Evolutionary conservation across 2,329 filamentous ascomycete species (phyloP).

Genomic region (Aureobasidium subglaciale): DNA sequence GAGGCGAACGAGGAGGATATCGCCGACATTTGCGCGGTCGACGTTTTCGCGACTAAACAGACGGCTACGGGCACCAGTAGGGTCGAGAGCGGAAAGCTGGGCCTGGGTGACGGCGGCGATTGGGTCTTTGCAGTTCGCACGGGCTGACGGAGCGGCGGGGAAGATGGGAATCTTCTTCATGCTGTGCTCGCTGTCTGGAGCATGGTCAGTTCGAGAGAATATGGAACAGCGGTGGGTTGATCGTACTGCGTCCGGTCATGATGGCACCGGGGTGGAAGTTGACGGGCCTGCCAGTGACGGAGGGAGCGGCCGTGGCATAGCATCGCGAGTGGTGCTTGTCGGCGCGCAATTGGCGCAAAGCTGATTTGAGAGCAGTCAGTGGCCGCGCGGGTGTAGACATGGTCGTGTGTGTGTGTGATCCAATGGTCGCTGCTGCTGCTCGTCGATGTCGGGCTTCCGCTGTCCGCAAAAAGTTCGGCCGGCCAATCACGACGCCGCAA

Average conservation of each 20-base stretch:
- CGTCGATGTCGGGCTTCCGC: conserved; percentile 11
- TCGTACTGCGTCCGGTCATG: conserved; percentile 18
- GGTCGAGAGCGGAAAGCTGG: conserved; percentile 72
- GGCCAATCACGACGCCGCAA: conserved; percentile 13
- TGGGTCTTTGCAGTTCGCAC: conserved; percentile 56
- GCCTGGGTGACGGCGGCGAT: conserved; percentile 58
- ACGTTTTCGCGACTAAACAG: conserved; percentile 73
- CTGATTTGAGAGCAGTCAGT: conserved; percentile 61
- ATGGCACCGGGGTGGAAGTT: conserved; percentile 20
- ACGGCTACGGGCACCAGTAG: conserved; percentile 69
- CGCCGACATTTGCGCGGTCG: conserved; percentile 75
- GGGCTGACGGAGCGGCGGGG: conserved; percentile 50
- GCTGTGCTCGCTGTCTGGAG: conserved; percentile 15
- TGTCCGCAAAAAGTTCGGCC: conserved; percentile 14
- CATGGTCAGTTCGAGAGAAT: neutral
- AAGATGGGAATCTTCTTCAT: conserved; percentile 27
- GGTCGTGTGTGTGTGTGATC: conserved; percentile 13
- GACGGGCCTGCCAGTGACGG: conserved; percentile 4
- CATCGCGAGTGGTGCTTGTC: conserved; percentile 21
- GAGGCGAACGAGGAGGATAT: conserved; percentile 84
- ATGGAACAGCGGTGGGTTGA: neutral
- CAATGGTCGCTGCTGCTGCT: neutral
- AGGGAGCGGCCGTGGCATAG: conserved; percentile 38
- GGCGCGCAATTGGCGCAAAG: conserved; percentile 50
- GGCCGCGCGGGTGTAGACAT: conserved; percentile 61